Evolutionary conservation across 345 rosid species (phyloP), one percentile per base, ranked within the genome.

Genomic region (Salix suchowensis): DNA sequence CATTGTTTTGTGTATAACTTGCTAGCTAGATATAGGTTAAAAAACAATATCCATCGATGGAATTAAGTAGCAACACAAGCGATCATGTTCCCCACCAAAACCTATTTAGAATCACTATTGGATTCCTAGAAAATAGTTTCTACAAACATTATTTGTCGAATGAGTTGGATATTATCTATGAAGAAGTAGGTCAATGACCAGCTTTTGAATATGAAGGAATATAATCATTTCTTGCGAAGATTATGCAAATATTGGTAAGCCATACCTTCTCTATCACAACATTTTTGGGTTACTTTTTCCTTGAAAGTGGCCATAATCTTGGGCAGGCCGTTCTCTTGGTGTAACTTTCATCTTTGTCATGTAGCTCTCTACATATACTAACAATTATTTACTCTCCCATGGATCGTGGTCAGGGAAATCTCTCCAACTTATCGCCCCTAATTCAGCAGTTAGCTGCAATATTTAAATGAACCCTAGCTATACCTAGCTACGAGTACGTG

Each of bases 291-390:
- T 64, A 75, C 68, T 36, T 60, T 68, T 68, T 2, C 67, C 74
- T 55, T 16, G n/a, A 67, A 68, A 60, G 42, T 23, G 54, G 74
- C 70, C 77, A 67, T 61, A 61, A 79, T 68, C 8, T 23, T 14
- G 52, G 71, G 75, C 6, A 71, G 7, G 18, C 58, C 58, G 58
- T 61, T 24, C 4, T 4, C 65, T 16, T 16, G 9, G 23, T 73
- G 19, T 6, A 18, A 5, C 19, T 50, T 50, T 18, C 21, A 50
- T 18, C 7, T 6, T 74, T 37, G 36, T 26, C 46, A 28, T 60
- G 6, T 65, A 65, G 14, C 3, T 13, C 16, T 13, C 16, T 50
- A 3, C 12, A 15, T 50, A 50, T 70, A 48, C 18, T 54, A 52
- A 46, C 52, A 14, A 46, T 46, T 46, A 16, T 46, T 46, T 6